phyloP scores from a whole-genome alignment of 495 filamentous ascomycete species.

The Penicillium silybi region DNA sequence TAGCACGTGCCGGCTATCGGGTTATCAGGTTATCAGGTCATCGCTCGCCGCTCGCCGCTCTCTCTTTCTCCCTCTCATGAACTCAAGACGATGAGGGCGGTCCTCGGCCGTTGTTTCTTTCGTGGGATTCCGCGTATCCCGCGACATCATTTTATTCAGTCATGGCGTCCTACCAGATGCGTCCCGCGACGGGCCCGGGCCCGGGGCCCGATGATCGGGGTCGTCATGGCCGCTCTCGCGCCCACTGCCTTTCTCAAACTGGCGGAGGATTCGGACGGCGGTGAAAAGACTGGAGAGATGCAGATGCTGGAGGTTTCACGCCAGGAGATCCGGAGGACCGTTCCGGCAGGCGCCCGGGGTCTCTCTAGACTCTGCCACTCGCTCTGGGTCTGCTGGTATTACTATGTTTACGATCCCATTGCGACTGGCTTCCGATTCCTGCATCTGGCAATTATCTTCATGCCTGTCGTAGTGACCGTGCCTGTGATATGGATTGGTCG shows the following conservation, averaged over 20 bases:
- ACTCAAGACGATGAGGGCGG: constrained; percentile 50
- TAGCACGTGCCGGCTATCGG: constrained; percentile 23
- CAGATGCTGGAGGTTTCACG: constrained; percentile 82
- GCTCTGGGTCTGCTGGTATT: constrained; percentile 60
- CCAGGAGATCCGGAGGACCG: constrained; percentile 64
- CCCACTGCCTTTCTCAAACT: constrained; percentile 70
- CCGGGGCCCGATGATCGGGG: constrained; percentile 24
- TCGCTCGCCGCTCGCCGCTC: constrained; percentile 9
- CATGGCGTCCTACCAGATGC: constrained; percentile 29
- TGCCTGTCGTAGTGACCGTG: constrained; percentile 77
- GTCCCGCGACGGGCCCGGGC: constrained; percentile 22
- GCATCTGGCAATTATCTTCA: constrained; percentile 81
- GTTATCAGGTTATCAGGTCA: not conserved
- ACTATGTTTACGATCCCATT: constrained; percentile 78
- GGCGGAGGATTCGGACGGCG: constrained; percentile 58
- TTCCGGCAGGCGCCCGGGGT: constrained; percentile 57
- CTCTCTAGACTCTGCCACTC: constrained; percentile 49
- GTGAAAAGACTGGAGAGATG: constrained; percentile 69
- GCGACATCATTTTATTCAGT: constrained; percentile 13
- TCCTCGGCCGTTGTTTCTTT: constrained; percentile 53
- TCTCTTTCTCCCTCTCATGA: constrained; percentile 9
- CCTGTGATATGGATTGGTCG: constrained; percentile 78
- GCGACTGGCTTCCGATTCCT: constrained; percentile 84
- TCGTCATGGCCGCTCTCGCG: constrained; percentile 51
- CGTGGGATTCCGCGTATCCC: constrained; percentile 23